phyloP scores from a whole-genome alignment of 2,329 filamentous ascomycete genomes.

The Plenodomus lindquistii region DNA sequence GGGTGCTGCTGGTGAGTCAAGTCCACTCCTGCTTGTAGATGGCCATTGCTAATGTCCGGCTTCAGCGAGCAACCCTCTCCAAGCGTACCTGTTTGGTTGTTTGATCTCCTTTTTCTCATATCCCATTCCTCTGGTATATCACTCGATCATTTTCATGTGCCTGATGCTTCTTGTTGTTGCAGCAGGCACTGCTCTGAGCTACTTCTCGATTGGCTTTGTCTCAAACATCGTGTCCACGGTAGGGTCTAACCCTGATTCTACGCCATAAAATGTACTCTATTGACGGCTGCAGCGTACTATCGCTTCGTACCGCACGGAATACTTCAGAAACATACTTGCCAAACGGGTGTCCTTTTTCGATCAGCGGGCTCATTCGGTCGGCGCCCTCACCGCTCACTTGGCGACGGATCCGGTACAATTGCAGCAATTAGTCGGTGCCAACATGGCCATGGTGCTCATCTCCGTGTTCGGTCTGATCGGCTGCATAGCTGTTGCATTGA shows the following conservation, averaged over 20 bases:
- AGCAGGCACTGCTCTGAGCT: conserved; percentile 23
- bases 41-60: not conserved
- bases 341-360: conserved; percentile 95
- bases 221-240: conserved; percentile 28
- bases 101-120: conserved; percentile 27
- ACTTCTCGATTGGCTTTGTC: conserved; percentile 29
- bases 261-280: not conserved
- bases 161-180: conserved; percentile 25
- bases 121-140: conserved; percentile 17
- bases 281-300: conserved; percentile 14
- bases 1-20: conserved; percentile 23
- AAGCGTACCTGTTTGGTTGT: conserved; percentile 28
- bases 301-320: conserved; percentile 78
- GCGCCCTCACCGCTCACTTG: conserved; percentile 71
- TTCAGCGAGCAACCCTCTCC: conserved; percentile 22
- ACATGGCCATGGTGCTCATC: conserved; percentile 75
- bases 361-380: conserved; percentile 80
- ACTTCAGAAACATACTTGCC: conserved; percentile 83
- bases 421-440: conserved; percentile 31
- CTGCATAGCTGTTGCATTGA: conserved; percentile 67
- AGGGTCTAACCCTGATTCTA: conserved; percentile 1
- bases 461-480: conserved; percentile 77
- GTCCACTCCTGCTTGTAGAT: not conserved
- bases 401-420: conserved; percentile 39
- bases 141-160: conserved; percentile 50